These are phyloP conservation scores for Stipa capillata DNA, from an alignment of 176 grass and related monocot genomes.

Conservation along the genomic window DNA sequence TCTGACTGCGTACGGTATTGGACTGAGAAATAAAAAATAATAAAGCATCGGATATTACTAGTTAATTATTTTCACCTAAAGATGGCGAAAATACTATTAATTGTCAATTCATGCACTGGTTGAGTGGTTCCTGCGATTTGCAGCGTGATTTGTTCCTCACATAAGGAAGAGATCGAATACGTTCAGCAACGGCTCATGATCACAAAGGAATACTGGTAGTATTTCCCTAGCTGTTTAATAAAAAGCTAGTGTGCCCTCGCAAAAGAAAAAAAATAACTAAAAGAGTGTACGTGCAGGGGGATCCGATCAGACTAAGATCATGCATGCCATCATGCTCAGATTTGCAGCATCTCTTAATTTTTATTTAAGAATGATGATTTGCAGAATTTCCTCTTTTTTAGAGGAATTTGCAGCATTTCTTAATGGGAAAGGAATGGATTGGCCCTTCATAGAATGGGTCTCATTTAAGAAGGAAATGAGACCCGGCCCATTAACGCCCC, in stretches of 20 bases:
- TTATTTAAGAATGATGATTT: not conserved
- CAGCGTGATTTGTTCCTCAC: not conserved
- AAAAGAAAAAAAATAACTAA: not conserved
- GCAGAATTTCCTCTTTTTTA: no score
- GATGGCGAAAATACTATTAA: no score
- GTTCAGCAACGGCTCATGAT: not conserved
- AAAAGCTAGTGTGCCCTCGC: no score
- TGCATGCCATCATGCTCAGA: not conserved
- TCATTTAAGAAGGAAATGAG: no score
- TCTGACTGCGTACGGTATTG: not conserved
- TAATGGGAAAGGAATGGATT: not conserved
- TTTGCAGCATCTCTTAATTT: not conserved
- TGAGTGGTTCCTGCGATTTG: not conserved
- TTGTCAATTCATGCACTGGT: not conserved
- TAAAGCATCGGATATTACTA: not conserved
- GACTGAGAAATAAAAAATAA: not conserved
- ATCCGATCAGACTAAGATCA: no score
- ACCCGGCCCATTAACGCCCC: no score
- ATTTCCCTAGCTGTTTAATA: no score
- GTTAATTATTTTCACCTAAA: no score
- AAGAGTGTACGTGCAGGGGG: not conserved
- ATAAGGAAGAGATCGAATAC: not conserved
- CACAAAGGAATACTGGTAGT: not conserved
- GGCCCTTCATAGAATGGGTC: no score
- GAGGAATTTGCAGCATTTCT: not conserved